phyloP scores from a whole-genome alignment of 345 rosid species.

The Ceriops zippeliana region DNA sequence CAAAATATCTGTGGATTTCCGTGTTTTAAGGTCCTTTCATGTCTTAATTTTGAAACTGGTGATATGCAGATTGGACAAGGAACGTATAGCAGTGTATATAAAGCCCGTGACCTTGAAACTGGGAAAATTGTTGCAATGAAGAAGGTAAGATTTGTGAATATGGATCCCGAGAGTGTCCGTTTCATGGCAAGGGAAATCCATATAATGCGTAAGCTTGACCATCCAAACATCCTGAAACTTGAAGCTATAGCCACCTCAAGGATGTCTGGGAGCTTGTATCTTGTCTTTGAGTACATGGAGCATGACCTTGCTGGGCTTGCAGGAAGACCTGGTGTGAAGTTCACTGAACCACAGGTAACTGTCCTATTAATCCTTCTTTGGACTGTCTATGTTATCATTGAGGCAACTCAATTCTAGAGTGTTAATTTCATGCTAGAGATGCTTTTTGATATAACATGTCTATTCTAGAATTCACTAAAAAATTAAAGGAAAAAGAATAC shows the following conservation, averaged over 20 bases:
- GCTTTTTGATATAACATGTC: no score
- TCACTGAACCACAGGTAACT: conserved; percentile 73
- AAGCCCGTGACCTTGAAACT: conserved; percentile 66
- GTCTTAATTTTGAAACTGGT: neutral
- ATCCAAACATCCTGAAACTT: conserved; percentile 87
- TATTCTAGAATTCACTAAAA: no score
- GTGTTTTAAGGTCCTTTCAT: no score
- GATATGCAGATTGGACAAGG: conserved; percentile 87
- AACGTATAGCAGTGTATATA: conserved; percentile 83
- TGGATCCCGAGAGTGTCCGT: conserved; percentile 90
- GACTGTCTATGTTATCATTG: neutral
- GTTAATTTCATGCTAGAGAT: no score
- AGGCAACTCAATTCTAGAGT: no score
- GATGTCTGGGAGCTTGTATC: conserved; percentile 71
- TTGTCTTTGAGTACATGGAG: conserved; percentile 94
- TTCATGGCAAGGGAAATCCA: conserved; percentile 96
- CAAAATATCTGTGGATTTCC: no score
- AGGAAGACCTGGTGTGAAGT: conserved; percentile 65
- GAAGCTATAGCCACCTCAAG: conserved; percentile 75
- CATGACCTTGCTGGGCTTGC: conserved; percentile 88
- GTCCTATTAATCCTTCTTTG: neutral
- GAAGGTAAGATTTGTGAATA: conserved; percentile 79
- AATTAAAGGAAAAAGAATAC: no score
- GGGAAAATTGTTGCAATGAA: conserved; percentile 81
- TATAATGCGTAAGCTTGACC: conserved; percentile 71